Evolutionary conservation across 2,329 filamentous ascomycete species (phyloP), one percentile per base, ranked within the genome.

Genomic region (Purpureocillium lavendulum): DNA sequence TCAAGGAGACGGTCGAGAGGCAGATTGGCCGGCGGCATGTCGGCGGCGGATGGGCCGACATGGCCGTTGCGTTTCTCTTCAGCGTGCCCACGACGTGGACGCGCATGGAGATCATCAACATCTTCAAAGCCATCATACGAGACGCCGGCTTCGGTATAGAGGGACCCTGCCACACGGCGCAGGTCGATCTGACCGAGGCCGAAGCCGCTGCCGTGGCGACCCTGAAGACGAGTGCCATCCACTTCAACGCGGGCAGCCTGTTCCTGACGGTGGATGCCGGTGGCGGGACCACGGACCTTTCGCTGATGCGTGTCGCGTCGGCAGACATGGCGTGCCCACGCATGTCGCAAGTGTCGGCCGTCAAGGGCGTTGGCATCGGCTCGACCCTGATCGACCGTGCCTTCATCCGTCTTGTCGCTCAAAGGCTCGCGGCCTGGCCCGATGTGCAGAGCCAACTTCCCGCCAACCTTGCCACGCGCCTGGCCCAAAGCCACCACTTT

Each of bases 51-150:
- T 74, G 70, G 70, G 50, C 48, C n/a, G 53, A 51, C 30, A 61
- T 71, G 39, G 56, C 56, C 0, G 66, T 77, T 2, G 64, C 70
- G 30, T 78, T 76, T 46, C 55, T 76, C 8, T 77, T 77, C 54
- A 72, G 69, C 34, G 71, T 75, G 1, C 74, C 74, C 0, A 77
- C 73, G 2, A 77, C 73, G 0, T 78, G 73, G 73, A 62, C 60
- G 9, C 67, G 58, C 2, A 58, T 70, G 41, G 61, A 62, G 7
- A 66, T 69, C 2, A 67, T 76, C 37, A 73, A 75, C 51, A 56
- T 53, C 5, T 77, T 75, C 55, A 69, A 69, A 41, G 49, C 49
- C 1, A 64, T 72, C 24, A 66, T 75, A 3, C 48, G 52, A 12
- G 53, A 60, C 13, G 67, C 71, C 1, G 72, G 73, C 0, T 78